Conservation (phyloP, 73 alveolate genomes). For the Paramecium pentaurelia region DNA sequence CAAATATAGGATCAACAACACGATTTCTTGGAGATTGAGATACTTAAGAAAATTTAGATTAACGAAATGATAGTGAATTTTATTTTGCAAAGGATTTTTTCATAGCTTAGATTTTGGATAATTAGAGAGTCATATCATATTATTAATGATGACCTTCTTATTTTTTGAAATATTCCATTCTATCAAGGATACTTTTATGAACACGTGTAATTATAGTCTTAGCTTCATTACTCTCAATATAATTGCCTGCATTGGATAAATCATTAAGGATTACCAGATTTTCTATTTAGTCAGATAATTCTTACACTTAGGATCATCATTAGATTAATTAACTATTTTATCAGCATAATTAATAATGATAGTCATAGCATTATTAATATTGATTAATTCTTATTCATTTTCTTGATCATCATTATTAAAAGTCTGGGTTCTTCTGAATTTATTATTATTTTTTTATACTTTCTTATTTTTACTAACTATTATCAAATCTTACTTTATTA, state of each 20-base stretch:
- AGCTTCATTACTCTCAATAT: conserved; percentile 15
- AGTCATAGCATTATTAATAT: conserved; percentile 43
- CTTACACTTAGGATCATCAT: conserved; percentile 40
- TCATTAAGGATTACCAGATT: conserved; percentile 16
- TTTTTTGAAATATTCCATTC: conserved; percentile 4
- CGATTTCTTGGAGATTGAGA: background rate
- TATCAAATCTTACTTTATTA: background rate
- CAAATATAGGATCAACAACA: conserved; percentile 9
- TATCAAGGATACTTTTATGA: background rate
- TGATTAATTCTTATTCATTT: conserved; percentile 14
- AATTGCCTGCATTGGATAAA: background rate
- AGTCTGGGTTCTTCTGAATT: background rate
- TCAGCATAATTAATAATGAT: conserved; percentile 24
- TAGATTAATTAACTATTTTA: background rate
- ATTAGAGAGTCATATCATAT: background rate
- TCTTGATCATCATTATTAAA: background rate
- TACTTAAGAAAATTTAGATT: conserved; percentile 13
- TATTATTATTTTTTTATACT: conserved; percentile 4
- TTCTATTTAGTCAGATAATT: conserved; percentile 2
- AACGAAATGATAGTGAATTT: conserved; percentile 3
- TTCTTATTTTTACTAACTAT: background rate
- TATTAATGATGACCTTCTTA: background rate
- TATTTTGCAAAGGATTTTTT: background rate
- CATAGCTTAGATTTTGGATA: background rate
- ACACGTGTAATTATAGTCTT: background rate